Evolutionary conservation across 257 asterid genomes (phyloP).

Genomic region (Oldenlandia corymbosa): DNA sequence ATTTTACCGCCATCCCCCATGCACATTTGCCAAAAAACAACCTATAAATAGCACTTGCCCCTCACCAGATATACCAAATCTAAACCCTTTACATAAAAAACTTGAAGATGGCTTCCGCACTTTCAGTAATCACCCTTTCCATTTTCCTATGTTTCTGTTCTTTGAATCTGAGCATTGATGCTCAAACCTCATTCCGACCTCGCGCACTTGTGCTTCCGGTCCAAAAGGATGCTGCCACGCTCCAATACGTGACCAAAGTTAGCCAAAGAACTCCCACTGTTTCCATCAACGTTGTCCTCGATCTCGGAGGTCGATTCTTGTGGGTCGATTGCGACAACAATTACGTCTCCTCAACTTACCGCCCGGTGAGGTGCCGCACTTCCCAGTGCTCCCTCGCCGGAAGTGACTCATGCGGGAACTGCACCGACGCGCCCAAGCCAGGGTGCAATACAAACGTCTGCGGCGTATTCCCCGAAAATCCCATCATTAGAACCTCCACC

Average conservation of each 20-base stretch:
- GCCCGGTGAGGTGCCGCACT: constrained; percentile 51
- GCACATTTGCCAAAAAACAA: no score
- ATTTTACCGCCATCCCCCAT: no score
- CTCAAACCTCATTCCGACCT: constrained; percentile 13
- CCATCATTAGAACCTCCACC: constrained; percentile 30
- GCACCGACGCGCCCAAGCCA: constrained; percentile 36
- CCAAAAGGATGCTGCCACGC: constrained; percentile 51
- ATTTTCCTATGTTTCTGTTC: background rate
- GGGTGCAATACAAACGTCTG: constrained; percentile 64
- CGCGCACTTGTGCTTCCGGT: constrained; percentile 46
- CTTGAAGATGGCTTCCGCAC: constrained; percentile 2
- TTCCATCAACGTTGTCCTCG: constrained; percentile 44
- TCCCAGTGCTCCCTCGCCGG: constrained; percentile 48
- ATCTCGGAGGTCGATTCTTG: constrained; percentile 58
- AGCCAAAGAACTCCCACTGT: constrained; percentile 54
- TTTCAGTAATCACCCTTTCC: background rate
- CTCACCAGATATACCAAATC: no score
- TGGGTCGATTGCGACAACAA: constrained; percentile 64
- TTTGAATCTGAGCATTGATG: background rate
- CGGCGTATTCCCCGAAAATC: constrained; percentile 31
- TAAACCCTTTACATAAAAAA: no score
- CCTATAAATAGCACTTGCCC: background rate
- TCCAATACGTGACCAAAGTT: constrained; percentile 46
- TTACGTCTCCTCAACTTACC: constrained; percentile 49
- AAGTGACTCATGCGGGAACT: constrained; percentile 33